Percentiles rank a stretch among this genome's conserved stretches.
Evolutionary conservation across 2,329 filamentous ascomycete species (phyloP).

Genomic region (Emergomyces orientalis): DNA sequence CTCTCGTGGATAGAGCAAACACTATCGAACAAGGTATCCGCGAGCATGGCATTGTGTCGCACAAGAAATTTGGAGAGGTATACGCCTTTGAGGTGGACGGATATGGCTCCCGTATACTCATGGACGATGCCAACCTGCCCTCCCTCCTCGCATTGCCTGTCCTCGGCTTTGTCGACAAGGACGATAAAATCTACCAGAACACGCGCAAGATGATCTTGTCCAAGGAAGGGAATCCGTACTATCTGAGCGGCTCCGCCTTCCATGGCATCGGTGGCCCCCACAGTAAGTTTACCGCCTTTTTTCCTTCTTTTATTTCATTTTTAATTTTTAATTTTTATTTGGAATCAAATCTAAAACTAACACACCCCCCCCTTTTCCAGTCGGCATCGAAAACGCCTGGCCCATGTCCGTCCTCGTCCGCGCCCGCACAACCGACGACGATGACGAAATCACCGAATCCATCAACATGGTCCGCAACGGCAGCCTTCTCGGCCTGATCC

Average conservation of each 20-base stretch:
- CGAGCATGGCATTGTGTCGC: slow-evolving; percentile 63
- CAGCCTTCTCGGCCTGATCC: slow-evolving; percentile 68
- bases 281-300: slow-evolving; percentile 32
- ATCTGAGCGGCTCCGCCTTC: slow-evolving; percentile 65
- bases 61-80: slow-evolving; percentile 46
- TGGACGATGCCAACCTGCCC: slow-evolving; percentile 59
- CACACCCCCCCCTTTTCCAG: slow-evolving; percentile 24
- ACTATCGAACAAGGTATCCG: slow-evolving; percentile 67
- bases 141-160: slow-evolving; percentile 53
- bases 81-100: slow-evolving; percentile 59
- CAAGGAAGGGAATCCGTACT: slow-evolving; percentile 78
- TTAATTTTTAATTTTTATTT: slow-evolving; percentile 7
- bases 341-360: background rate
- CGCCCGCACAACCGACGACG: slow-evolving; percentile 76
- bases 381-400: slow-evolving; percentile 87
- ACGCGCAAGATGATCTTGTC: slow-evolving; percentile 74
- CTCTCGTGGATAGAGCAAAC: slow-evolving; percentile 49
- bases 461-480: slow-evolving; percentile 66
- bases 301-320: background rate
- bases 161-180: slow-evolving; percentile 47
- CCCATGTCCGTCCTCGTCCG: slow-evolving; percentile 92
- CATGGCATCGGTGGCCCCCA: slow-evolving; percentile 78
- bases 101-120: slow-evolving; percentile 52
- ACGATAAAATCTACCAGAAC: slow-evolving; percentile 71
- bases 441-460: slow-evolving; percentile 66